phyloP scores from a whole-genome alignment of 2,329 filamentous ascomycete genomes.

The Claviceps maximensis region DNA sequence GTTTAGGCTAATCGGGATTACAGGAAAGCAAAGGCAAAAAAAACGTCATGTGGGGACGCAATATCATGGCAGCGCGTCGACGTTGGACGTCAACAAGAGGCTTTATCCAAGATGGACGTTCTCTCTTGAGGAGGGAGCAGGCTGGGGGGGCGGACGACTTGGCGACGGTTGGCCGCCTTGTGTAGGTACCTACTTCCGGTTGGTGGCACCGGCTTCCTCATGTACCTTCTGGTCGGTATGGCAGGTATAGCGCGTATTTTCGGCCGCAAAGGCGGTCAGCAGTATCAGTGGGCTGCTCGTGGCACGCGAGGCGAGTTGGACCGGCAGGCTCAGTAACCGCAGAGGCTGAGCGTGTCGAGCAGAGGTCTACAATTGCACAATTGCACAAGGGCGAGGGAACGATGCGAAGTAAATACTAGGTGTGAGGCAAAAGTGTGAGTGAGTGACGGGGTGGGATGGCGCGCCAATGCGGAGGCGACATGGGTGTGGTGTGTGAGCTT shows the following conservation, averaged over 20 bases:
- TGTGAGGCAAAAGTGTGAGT: neutral
- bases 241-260: neutral
- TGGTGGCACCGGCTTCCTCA: no score
- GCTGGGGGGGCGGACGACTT: neutral
- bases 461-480: neutral
- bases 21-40: neutral
- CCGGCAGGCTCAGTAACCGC: neutral
- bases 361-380: neutral
- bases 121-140: neutral
- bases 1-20: neutral
- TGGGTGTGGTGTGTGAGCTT: no score
- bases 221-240: neutral
- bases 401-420: neutral
- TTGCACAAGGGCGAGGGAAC: neutral
- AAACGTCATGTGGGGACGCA: conserved; percentile 1
- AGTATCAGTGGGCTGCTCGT: neutral
- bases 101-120: neutral
- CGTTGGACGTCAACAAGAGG: neutral
- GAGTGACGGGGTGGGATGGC: neutral
- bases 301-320: conserved; percentile 2
- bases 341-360: neutral
- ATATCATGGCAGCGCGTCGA: neutral
- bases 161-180: neutral
- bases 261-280: conserved; percentile 3
- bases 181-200: neutral